phyloP scores from a whole-genome alignment of 371 early-diverging fungal genomes.

The Mucor irregularis region DNA sequence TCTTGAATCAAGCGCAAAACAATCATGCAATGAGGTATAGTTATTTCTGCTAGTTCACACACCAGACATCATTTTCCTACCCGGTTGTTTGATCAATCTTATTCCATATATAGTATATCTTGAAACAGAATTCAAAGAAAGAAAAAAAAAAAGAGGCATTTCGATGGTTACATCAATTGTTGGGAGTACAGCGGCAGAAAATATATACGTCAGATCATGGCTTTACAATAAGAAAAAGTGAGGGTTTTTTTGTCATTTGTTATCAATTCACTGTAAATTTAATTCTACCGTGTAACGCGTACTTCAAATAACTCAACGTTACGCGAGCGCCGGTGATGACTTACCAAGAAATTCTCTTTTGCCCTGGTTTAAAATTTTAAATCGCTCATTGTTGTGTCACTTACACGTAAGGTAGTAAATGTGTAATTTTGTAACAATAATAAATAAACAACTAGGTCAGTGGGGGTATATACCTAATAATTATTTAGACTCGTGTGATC shows the following conservation, averaged over 20 bases:
- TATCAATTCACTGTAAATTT: not conserved
- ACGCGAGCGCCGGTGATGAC: conserved; percentile 82
- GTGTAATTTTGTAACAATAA: too few species aligned
- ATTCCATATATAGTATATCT: too few species aligned
- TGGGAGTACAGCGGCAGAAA: conserved; percentile 65
- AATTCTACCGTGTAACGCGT: conserved; percentile 58
- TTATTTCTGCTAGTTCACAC: too few species aligned
- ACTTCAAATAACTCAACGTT: too few species aligned
- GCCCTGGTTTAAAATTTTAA: conserved; percentile 28
- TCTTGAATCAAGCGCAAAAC: conserved; percentile 71
- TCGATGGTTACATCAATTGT: conserved; percentile 29
- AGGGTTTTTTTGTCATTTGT: not conserved
- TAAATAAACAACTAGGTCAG: too few species aligned
- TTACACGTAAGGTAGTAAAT: too few species aligned
- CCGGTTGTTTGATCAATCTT: too few species aligned
- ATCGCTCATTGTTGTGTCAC: conserved; percentile 10
- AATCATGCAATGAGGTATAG: too few species aligned
- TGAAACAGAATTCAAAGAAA: conserved; percentile 58
- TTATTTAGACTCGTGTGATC: too few species aligned
- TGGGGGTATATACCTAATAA: too few species aligned
- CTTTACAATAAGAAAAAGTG: too few species aligned
- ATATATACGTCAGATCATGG: conserved; percentile 72
- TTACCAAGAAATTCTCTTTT: conserved; percentile 93
- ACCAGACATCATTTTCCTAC: too few species aligned
- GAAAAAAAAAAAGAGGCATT: conserved; percentile 29